Base-by-base conservation (phyloP, 768 basidiomycete genomes). In the Lanmaoa pseudosensibilis region DNA sequence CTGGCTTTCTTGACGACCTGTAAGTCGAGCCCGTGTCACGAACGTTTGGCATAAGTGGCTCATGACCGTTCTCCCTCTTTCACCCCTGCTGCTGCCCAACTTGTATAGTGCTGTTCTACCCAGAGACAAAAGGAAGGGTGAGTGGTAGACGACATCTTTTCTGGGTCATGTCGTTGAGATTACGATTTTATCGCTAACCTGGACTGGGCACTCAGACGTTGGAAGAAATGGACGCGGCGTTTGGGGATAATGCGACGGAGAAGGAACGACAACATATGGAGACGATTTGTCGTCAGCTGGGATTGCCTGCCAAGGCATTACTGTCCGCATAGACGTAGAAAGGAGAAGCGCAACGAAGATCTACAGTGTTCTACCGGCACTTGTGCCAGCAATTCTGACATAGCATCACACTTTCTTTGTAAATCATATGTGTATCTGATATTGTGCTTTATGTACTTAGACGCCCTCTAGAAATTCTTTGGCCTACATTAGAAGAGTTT, bases 81-180 rank as follows among this genome's bases (percentile, higher is more conserved):
- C 27, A 27, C 27, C 21, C 23, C 8, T 2, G 3, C 37, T 18
- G 18, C 3, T 37, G 37, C 18, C 37, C 18, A 18, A 18, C 27
- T 4, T 18, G 36, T 19, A 3, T 8, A 72, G 70, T 58, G 41
- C 13, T 66, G 0, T 65, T 72, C 45, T 69, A 66, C 27, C 70
- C 70, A 2, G 70, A 72, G 55, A 72, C 70, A 18, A 73, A 67
- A 25, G 72, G 70, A 38, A 69, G 63, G 56, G 70, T 73, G 23
- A 62, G 70, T 61, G 30, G n/a, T 45, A 9, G 10, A 52, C n/a
- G 6, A 34, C 5, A 11, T 25, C 37, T 33, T 5, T 27, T 46
- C 3, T 16, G 27, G 2, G 3, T 7, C 12, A 15, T 4, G 19
- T 37, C 18, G 19, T 30, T 16, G 36, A 15, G 4, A 36, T 32